Percentiles rank a stretch among this genome's conserved stretches.
Conservation (phyloP, 371 early-diverging fungal genomes). For the Rhizopus microsporus region DNA sequence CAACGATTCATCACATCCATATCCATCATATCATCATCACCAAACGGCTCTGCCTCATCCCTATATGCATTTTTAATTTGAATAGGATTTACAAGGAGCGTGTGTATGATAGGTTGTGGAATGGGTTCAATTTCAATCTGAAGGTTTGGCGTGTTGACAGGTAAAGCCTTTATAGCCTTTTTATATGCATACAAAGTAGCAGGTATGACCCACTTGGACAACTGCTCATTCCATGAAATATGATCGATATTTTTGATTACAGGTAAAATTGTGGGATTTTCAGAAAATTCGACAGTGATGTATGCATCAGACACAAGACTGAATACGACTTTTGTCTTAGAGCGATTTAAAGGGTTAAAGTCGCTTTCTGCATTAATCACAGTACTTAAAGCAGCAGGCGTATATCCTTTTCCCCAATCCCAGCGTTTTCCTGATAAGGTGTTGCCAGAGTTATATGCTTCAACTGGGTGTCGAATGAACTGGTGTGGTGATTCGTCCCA, state of each 20-base stretch:
- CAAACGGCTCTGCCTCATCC: not conserved
- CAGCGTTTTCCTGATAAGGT: not conserved
- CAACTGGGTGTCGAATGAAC: slow-evolving; percentile 18
- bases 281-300: slow-evolving; percentile 21
- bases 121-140: slow-evolving; percentile 23
- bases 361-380: not conserved
- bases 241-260: slow-evolving; percentile 22
- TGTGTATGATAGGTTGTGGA: slow-evolving; percentile 6
- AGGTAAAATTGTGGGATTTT: slow-evolving; percentile 26
- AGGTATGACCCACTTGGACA: slow-evolving; percentile 27
- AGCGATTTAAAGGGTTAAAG: not conserved
- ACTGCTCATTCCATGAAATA: slow-evolving; percentile 12
- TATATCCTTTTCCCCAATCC: not conserved
- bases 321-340: slow-evolving; percentile 21
- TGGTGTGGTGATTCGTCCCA: slow-evolving; percentile 40
- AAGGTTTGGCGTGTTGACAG: slow-evolving; percentile 22
- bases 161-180: slow-evolving; percentile 18
- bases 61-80: not conserved
- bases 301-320: slow-evolving; percentile 15
- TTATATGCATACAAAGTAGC: slow-evolving; percentile 23
- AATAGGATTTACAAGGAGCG: not conserved
- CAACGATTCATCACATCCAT: slow-evolving; percentile 14
- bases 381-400: not conserved
- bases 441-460: slow-evolving; percentile 20
- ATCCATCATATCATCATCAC: not conserved